Conservation (phyloP, 2,329 filamentous ascomycete species). For the Claviceps sp. region DNA sequence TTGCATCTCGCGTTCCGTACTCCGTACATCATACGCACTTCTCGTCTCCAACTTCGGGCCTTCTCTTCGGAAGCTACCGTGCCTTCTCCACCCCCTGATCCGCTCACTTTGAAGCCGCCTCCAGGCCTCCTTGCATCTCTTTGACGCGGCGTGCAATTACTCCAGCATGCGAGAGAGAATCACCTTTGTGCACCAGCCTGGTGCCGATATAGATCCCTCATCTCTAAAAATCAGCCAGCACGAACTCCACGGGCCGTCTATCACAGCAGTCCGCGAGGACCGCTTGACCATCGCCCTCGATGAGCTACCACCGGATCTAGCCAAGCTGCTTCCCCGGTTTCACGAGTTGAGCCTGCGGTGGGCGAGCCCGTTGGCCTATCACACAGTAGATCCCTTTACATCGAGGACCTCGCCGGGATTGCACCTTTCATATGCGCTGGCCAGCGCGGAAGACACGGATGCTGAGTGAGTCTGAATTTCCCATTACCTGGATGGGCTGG, state of each 20-base stretch:
- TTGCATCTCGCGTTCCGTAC: too few species aligned
- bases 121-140: too few species aligned
- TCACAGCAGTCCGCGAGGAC: slow-evolving; percentile 64
- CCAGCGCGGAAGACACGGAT: slow-evolving; percentile 7
- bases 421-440: slow-evolving; percentile 64
- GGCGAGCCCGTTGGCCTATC: slow-evolving; percentile 46
- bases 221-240: slow-evolving; percentile 43
- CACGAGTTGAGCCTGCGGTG: slow-evolving; percentile 70
- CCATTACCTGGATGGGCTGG: background rate
- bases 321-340: slow-evolving; percentile 45
- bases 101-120: too few species aligned
- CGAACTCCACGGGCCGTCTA: slow-evolving; percentile 38
- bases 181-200: slow-evolving; percentile 61
- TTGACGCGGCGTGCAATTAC: background rate
- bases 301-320: slow-evolving; percentile 59
- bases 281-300: slow-evolving; percentile 58
- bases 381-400: slow-evolving; percentile 53
- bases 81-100: background rate
- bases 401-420: slow-evolving; percentile 69
- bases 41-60: background rate
- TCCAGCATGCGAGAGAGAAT: slow-evolving; percentile 59
- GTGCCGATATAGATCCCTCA: slow-evolving; percentile 49
- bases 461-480: slow-evolving; percentile 11
- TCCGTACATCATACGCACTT: too few species aligned
- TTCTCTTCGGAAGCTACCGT: too few species aligned